Evolutionary conservation across 2,329 filamentous ascomycete genomes (phyloP).

Genomic region (Westerdykella sp.): DNA sequence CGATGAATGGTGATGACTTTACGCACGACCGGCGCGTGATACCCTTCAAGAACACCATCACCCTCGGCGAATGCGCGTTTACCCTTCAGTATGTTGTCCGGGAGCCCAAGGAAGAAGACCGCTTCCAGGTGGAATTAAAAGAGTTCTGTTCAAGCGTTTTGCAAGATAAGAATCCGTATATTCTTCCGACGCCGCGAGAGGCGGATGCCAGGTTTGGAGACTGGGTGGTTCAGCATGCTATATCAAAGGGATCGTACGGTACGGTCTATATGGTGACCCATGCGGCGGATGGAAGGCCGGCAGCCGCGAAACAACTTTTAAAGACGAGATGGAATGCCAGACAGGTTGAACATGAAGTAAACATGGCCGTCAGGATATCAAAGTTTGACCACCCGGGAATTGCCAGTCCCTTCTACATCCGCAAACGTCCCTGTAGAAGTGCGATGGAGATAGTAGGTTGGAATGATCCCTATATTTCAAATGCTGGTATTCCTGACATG

Average conservation of each 20-base stretch:
- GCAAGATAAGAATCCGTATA: neutral
- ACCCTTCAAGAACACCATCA: neutral
- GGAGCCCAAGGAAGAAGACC: neutral
- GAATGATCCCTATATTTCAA: too few species aligned
- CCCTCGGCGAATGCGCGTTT: neutral
- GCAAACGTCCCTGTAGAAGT: neutral
- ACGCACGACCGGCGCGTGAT: neutral
- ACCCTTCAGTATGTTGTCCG: neutral
- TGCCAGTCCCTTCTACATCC: neutral
- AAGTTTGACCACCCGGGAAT: neutral
- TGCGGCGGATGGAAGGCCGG: neutral
- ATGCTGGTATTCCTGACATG: neutral
- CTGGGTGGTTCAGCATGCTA: neutral
- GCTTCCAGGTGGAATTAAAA: neutral
- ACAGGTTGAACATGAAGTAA: neutral
- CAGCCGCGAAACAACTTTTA: neutral
- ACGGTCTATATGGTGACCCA: neutral
- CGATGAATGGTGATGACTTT: neutral
- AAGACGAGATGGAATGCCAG: neutral
- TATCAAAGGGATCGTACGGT: neutral
- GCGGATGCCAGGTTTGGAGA: conserved; percentile 5
- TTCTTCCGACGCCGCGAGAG: neutral
- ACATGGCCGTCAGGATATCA: neutral
- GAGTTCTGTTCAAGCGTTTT: neutral
- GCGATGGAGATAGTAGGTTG: too few species aligned